Evolutionary conservation across 176 grass and related monocot species (phyloP).

Genomic region (Raddia guianensis): DNA sequence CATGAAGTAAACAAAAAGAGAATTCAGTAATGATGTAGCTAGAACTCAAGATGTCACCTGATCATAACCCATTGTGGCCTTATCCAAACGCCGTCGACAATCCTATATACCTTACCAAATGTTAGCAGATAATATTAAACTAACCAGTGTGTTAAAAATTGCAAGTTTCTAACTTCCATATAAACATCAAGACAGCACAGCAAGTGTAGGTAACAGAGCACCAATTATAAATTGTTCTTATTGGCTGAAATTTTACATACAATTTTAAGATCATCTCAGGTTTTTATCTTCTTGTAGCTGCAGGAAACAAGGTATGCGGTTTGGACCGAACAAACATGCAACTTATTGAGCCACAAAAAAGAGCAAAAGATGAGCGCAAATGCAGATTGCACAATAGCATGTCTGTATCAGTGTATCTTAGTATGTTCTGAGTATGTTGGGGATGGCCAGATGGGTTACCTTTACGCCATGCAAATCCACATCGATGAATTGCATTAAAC

Average conservation of each 20-base stretch:
- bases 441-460: slow-evolving; percentile 35
- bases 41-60: slow-evolving; percentile 62
- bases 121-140: slow-evolving; percentile 33
- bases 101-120: slow-evolving; percentile 53
- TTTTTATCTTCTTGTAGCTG: background rate
- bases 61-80: slow-evolving; percentile 89
- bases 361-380: background rate
- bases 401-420: background rate
- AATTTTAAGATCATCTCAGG: slow-evolving; percentile 6
- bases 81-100: slow-evolving; percentile 84
- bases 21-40: slow-evolving; percentile 7
- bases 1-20: slow-evolving; percentile 35
- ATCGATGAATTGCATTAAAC: slow-evolving; percentile 70
- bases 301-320: background rate
- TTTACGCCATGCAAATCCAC: slow-evolving; percentile 81
- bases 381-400: background rate
- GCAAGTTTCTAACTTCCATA: slow-evolving; percentile 14
- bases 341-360: background rate
- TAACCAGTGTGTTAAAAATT: slow-evolving; percentile 35
- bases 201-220: background rate
- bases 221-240: background rate
- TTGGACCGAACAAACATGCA: slow-evolving; percentile 8
- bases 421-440: background rate
- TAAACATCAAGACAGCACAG: slow-evolving; percentile 24
- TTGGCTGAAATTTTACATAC: slow-evolving; percentile 1